A percentile compares a stretch with the other conserved stretches of the same genome.
Evolutionary conservation across 2,329 filamentous ascomycete genomes (phyloP).

Genomic region (Sclerotinia minor): DNA sequence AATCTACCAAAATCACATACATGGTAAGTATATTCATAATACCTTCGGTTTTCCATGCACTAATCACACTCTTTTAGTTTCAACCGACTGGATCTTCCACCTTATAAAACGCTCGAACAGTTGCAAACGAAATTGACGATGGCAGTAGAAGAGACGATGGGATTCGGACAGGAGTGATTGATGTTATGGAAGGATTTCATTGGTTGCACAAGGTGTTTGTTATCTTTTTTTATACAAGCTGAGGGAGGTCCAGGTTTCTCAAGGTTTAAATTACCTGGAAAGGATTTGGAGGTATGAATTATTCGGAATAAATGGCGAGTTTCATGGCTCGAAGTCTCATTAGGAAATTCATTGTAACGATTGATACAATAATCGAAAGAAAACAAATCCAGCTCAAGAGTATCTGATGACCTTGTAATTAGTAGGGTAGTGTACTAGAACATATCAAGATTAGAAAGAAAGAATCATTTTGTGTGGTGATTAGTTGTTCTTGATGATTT

Average conservation of each 20-base stretch:
- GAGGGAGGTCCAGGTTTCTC: conserved; percentile 18
- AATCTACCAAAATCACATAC: conserved; percentile 97
- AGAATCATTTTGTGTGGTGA: not conserved
- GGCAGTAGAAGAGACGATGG: conserved; percentile 97
- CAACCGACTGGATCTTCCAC: conserved; percentile 92
- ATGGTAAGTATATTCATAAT: conserved; percentile 65
- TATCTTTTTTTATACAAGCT: conserved; percentile 33
- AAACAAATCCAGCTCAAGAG: conserved; percentile 9
- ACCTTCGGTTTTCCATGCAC: conserved; percentile 14
- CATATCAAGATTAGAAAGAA: not conserved
- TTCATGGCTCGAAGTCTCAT: not conserved
- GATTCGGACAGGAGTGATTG: conserved; percentile 88
- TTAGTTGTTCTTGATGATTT: not conserved
- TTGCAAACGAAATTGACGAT: conserved; percentile 90
- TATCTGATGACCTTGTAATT: conserved; percentile 15
- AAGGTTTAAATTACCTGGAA: conserved; percentile 19
- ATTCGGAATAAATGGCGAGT: conserved; percentile 9
- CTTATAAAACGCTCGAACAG: conserved; percentile 85
- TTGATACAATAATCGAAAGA: conserved; percentile 20
- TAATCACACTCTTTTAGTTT: conserved; percentile 60
- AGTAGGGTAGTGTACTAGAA: not conserved
- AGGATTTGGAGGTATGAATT: conserved; percentile 12
- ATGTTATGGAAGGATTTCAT: conserved; percentile 28
- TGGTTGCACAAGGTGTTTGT: conserved; percentile 33
- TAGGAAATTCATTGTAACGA: conserved; percentile 22